Base-by-base conservation (phyloP, 768 basidiomycete species). In the Albatrellus ellisii region DNA sequence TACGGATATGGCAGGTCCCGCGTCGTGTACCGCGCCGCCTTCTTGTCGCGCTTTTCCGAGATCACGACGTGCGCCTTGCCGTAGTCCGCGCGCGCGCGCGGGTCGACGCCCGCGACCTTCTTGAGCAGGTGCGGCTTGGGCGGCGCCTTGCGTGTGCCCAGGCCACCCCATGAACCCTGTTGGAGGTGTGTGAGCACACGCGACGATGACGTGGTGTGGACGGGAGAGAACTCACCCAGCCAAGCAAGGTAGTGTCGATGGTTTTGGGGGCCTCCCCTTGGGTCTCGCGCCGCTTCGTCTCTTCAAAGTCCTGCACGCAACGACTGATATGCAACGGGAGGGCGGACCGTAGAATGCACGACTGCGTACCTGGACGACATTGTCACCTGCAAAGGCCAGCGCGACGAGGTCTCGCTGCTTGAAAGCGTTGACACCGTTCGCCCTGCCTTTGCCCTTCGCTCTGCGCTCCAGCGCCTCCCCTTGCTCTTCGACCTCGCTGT, bases 1-100 rank as follows among this genome's bases (percentile, higher is more conserved):
- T 90, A 98, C 3, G 94, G 95, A 61, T 83, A 84, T 2, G 95
- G 95, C 34, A 99, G 61, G 57, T 98, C 92, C 59, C 84, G 85
- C 42, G 90, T 77, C 46, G 79, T 69, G 58, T 92, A 97, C 62
- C 89, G 86, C 12, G 76, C 65, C 0, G 87, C 91, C 58, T 95
- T 95, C 64, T 88, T 89, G 64, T 98, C 94, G 45, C 79, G 78
- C 61, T 83, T 88, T 62, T 99, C 94, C 2, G 88, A 90, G 53
- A 99, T 86, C 65, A 99, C 95, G 55, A 98, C 75, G 56, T 95
- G 81, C 9, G 78, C 70, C 55, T 88, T 88, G 46, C 69, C 68
- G 53, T 79, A 80, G 59, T 99, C 95, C 11, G 82, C 79, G 33
- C 95, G 86, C 37, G 77, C 64, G 14, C 68, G 66, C 0, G 87